A percentile compares a stretch with the other conserved stretches of the same genome.
Evolutionary conservation across 176 grass and related monocot species (phyloP).

Genomic region (Carex parvula): DNA sequence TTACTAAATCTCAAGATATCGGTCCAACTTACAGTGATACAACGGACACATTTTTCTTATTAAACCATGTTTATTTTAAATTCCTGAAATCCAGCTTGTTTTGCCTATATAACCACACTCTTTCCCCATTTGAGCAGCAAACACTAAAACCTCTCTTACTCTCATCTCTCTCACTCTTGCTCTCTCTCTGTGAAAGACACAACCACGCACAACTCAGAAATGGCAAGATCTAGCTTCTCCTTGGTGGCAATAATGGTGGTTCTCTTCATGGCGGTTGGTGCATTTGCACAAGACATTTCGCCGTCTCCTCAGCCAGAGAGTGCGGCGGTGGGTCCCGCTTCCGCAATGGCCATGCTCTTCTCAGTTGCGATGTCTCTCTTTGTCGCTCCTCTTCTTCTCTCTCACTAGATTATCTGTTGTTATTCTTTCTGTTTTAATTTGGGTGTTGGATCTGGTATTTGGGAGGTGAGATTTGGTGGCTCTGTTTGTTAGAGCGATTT

Average conservation of each 20-base stretch:
- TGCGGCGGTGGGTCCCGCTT: conserved; percentile 42
- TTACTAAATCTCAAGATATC: neutral
- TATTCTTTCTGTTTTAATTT: neutral
- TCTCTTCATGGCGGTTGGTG: conserved; percentile 40
- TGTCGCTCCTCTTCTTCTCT: conserved; percentile 36
- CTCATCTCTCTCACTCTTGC: no score
- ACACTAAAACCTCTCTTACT: neutral
- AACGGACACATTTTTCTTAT: neutral
- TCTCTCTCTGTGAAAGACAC: neutral
- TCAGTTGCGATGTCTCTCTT: conserved; percentile 44
- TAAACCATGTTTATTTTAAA: neutral
- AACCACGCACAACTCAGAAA: neutral
- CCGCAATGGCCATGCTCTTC: conserved; percentile 39
- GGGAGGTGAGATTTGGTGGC: conserved; percentile 25
- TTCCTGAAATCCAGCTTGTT: neutral
- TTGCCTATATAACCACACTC: conserved; percentile 1
- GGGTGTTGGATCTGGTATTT: conserved; percentile 9
- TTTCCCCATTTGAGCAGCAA: neutral
- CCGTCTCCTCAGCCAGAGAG: conserved; percentile 45
- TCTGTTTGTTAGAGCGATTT: neutral
- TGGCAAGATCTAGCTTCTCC: conserved; percentile 43
- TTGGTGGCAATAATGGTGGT: conserved; percentile 40
- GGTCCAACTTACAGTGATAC: neutral
- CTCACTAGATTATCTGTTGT: conserved; percentile 36
- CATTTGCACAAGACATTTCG: conserved; percentile 40